Percentiles rank a stretch among this genome's conserved stretches.
These are phyloP conservation scores for Apiospora malaysiana DNA, from an alignment of 2,329 filamentous ascomycete genomes.

Conservation along the genomic window DNA sequence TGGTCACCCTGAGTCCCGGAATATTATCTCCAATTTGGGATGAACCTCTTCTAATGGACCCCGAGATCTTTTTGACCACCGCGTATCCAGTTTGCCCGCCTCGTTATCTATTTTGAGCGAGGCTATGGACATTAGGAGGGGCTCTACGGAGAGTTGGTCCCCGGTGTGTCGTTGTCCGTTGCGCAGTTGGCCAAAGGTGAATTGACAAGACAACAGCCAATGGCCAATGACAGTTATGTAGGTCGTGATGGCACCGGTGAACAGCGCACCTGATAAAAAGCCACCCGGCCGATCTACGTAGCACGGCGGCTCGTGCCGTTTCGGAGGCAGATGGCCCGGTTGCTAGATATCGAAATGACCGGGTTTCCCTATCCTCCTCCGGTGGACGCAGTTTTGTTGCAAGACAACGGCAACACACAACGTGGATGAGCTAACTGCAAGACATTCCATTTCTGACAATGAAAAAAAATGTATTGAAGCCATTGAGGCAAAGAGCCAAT, in stretches of 20 bases:
- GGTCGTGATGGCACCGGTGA: neutral
- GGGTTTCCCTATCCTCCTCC: neutral
- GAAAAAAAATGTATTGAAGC: no score
- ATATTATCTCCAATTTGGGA: neutral
- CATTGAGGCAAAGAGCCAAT: neutral
- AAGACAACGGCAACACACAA: neutral
- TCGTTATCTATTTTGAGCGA: neutral
- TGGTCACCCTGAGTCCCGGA: neutral
- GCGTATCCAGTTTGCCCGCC: neutral
- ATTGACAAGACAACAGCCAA: neutral
- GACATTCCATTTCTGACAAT: neutral
- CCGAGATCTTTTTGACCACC: neutral
- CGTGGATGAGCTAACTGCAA: neutral
- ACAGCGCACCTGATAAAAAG: neutral
- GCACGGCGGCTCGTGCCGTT: constrained; percentile 8
- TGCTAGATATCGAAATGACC: neutral
- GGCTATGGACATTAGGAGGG: neutral
- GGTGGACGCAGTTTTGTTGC: neutral
- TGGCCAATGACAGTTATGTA: neutral
- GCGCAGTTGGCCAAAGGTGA: neutral
- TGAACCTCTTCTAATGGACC: neutral
- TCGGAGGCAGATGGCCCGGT: constrained; percentile 13
- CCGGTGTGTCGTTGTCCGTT: neutral
- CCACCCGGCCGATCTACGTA: neutral
- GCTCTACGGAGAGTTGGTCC: neutral